Percentiles rank a stretch among this genome's conserved stretches.
These are phyloP conservation scores for Macrotyloma uniflorum DNA, from an alignment of 306 rosid genomes.

Conservation along the genomic window DNA sequence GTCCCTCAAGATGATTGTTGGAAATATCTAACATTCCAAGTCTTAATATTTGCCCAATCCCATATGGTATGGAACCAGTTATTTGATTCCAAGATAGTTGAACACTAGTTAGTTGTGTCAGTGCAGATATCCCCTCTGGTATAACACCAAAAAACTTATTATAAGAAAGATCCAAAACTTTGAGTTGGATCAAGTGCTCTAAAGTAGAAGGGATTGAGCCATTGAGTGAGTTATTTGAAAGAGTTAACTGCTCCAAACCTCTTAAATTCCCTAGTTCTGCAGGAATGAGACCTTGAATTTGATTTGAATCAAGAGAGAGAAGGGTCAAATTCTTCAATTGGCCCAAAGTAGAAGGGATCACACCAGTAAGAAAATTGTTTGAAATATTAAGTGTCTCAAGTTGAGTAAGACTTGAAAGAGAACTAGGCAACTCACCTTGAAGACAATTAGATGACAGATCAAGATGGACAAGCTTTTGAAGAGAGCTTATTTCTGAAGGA, in stretches of 20 bases:
- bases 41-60: background rate
- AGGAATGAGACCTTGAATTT: background rate
- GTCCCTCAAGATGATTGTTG: slow-evolving; percentile 27
- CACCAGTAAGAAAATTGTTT: slow-evolving; percentile 16
- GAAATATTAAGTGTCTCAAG: background rate
- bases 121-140: background rate
- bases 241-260: background rate
- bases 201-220: slow-evolving; percentile 12
- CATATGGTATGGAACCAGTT: slow-evolving; percentile 1
- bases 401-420: slow-evolving; percentile 17
- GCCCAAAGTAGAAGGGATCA: background rate
- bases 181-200: background rate
- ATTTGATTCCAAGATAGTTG: background rate
- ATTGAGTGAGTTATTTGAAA: background rate
- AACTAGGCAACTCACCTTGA: slow-evolving; percentile 11
- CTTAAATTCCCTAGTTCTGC: background rate
- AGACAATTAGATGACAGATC: slow-evolving; percentile 16
- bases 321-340: background rate
- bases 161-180: background rate
- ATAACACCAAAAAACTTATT: background rate
- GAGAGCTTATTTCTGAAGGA: background rate
- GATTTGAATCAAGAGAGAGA: slow-evolving; percentile 16
- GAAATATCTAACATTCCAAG: slow-evolving; percentile 20
- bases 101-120: background rate
- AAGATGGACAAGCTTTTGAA: slow-evolving; percentile 10